Percentiles rank a stretch among this genome's conserved stretches.
Conservation (phyloP, 306 rosid genomes). For the Cucurbita maxima region DNA sequence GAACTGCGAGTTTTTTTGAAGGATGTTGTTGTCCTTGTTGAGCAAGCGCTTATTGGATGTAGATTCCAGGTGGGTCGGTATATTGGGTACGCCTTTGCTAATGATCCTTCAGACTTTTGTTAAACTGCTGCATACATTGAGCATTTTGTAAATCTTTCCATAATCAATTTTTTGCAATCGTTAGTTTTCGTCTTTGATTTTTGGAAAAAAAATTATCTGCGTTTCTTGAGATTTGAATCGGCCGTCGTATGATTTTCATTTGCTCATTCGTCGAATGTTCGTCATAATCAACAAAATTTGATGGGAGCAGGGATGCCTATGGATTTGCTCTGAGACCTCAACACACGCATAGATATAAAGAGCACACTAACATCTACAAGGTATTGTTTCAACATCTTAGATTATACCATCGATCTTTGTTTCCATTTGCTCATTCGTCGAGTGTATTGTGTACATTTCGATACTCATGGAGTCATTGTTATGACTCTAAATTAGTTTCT, state of each 20-base stretch:
- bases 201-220: not conserved
- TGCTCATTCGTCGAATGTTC: not conserved
- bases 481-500: not conserved
- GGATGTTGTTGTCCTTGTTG: conserved; percentile 95
- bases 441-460: not conserved
- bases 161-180: not conserved
- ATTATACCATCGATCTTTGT: not conserved
- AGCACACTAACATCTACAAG: conserved; percentile 60
- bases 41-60: conserved; percentile 91
- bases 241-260: not conserved
- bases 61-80: conserved; percentile 62
- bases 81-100: not conserved
- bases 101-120: not conserved
- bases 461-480: not conserved
- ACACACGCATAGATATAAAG: conserved; percentile 53
- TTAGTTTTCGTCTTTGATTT: not conserved
- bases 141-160: not conserved
- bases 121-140: not conserved
- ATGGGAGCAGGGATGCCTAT: conserved; percentile 53
- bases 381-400: conserved; percentile 21
- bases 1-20: conserved; percentile 27
- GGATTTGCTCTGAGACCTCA: conserved; percentile 98
- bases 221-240: not conserved
- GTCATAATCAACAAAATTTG: not conserved
- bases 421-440: not conserved